phyloP scores from a whole-genome alignment of 495 filamentous ascomycete species.

The Staphylotrichum tortipilum region DNA sequence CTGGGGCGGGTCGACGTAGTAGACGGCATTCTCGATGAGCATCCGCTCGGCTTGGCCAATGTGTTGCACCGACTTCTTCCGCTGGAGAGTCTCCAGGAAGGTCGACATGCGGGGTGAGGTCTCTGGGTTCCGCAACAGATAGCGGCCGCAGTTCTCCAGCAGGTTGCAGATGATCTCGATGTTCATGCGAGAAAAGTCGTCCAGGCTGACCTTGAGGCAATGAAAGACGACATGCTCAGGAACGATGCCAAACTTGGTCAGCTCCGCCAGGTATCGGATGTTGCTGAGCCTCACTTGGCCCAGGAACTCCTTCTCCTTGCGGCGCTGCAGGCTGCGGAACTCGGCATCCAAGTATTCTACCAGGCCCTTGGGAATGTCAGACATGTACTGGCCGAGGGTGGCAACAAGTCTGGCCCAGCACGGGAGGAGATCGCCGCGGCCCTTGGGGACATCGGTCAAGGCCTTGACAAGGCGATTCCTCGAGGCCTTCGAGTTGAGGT shows the following conservation, averaged over 20 bases:
- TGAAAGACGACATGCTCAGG: slow-evolving; percentile 99
- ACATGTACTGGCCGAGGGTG: slow-evolving; percentile 87
- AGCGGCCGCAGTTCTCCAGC: slow-evolving; percentile 95
- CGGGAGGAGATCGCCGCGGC: slow-evolving; percentile 84
- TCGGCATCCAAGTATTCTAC: slow-evolving; percentile 93
- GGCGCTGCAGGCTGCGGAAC: slow-evolving; percentile 93
- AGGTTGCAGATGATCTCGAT: slow-evolving; percentile 97
- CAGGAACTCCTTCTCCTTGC: slow-evolving; percentile 95
- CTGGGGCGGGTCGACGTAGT: slow-evolving; percentile 93
- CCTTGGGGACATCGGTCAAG: slow-evolving; percentile 88
- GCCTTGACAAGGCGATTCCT: slow-evolving; percentile 89
- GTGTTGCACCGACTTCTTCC: slow-evolving; percentile 93
- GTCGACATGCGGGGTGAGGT: slow-evolving; percentile 86
- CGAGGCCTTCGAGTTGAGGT: slow-evolving; percentile 96
- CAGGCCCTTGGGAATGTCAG: slow-evolving; percentile 83
- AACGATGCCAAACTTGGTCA: slow-evolving; percentile 97
- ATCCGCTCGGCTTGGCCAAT: slow-evolving; percentile 94
- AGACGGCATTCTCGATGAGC: slow-evolving; percentile 96
- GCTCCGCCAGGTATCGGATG: slow-evolving; percentile 90
- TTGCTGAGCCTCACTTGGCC: slow-evolving; percentile 91
- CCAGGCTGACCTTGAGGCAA: slow-evolving; percentile 91
- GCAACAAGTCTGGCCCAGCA: slow-evolving; percentile 87
- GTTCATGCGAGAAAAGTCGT: slow-evolving; percentile 97
- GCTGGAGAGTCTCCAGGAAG: slow-evolving; percentile 87
- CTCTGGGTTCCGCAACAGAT: slow-evolving; percentile 86